A percentile compares a stretch with the other conserved stretches of the same genome.
These are phyloP conservation scores for Aegilops bicornis DNA, from an alignment of 176 grass and related monocot genomes.

Conservation along the genomic window DNA sequence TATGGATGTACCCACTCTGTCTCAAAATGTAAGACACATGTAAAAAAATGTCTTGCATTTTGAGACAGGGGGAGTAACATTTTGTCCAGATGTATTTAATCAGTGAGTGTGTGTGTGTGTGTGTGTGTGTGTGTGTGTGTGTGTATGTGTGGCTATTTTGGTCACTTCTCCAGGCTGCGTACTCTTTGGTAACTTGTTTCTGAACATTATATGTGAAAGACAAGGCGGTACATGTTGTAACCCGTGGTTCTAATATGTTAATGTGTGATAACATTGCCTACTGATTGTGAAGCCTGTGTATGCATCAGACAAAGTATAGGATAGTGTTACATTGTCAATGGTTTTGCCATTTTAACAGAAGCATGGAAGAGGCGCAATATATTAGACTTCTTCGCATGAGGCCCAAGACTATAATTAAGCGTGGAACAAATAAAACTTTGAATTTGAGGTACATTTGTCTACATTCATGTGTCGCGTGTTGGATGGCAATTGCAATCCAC, in stretches of 20 bases:
- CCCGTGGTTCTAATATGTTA: background rate
- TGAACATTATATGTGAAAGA: background rate
- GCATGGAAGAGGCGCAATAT: background rate
- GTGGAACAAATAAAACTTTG: background rate
- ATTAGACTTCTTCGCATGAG: background rate
- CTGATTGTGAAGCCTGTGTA: no score
- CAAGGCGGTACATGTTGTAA: background rate
- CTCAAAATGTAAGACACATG: no score
- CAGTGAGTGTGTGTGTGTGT: no score
- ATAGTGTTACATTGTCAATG: no score
- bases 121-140: no score
- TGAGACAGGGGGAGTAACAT: background rate
- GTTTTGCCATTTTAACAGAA: no score
- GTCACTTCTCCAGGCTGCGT: background rate
- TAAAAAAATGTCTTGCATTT: no score
- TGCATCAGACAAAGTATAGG: no score
- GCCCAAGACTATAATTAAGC: background rate
- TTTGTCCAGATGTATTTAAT: conserved; percentile 30
- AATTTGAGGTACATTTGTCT: background rate
- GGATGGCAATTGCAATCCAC: background rate
- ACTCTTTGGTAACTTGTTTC: background rate
- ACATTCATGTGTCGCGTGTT: background rate
- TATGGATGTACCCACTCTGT: background rate
- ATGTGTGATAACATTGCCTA: no score
- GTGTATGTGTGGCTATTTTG: no score